These are phyloP conservation scores for Ilex paraguariensis DNA, from an alignment of 305 asterid genomes.

Conservation along the genomic window DNA sequence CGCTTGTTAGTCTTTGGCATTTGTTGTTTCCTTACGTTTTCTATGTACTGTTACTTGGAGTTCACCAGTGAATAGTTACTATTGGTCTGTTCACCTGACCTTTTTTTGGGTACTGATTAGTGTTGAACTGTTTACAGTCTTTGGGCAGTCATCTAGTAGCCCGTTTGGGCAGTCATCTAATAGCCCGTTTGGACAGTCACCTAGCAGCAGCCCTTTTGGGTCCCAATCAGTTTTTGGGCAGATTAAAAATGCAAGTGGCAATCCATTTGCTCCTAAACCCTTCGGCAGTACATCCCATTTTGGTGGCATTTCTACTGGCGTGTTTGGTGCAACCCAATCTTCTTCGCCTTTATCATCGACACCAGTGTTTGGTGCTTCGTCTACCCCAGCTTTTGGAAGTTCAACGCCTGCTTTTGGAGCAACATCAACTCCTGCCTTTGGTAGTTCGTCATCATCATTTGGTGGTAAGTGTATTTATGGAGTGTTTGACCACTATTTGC, in stretches of 20 bases:
- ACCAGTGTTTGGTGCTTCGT: slow-evolving; percentile 81
- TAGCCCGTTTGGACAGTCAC: no score
- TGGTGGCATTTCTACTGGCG: slow-evolving; percentile 94
- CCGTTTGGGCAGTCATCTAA: no score
- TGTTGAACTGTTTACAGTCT: slow-evolving; percentile 42
- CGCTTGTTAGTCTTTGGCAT: no score
- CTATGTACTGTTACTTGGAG: not conserved
- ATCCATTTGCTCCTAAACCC: slow-evolving; percentile 93
- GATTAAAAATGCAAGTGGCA: slow-evolving; percentile 56
- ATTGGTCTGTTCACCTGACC: slow-evolving; percentile 2
- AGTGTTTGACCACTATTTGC: not conserved
- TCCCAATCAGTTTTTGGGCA: slow-evolving; percentile 93
- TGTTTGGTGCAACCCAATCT: slow-evolving; percentile 66
- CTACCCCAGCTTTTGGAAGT: no score
- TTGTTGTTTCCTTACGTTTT: no score
- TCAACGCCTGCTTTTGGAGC: no score
- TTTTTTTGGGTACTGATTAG: not conserved
- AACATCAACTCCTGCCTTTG: no score
- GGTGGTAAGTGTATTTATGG: slow-evolving; percentile 22
- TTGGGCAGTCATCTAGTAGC: slow-evolving; percentile 92
- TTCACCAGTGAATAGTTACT: not conserved
- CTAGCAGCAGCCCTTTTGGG: slow-evolving; percentile 50
- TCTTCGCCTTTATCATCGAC: slow-evolving; percentile 85
- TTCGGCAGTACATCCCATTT: slow-evolving; percentile 80
- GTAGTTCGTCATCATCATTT: no score